Evolutionary conservation across 1,284 basidiomycete genomes (phyloP).

Genomic region (Jaminaea rosea): DNA sequence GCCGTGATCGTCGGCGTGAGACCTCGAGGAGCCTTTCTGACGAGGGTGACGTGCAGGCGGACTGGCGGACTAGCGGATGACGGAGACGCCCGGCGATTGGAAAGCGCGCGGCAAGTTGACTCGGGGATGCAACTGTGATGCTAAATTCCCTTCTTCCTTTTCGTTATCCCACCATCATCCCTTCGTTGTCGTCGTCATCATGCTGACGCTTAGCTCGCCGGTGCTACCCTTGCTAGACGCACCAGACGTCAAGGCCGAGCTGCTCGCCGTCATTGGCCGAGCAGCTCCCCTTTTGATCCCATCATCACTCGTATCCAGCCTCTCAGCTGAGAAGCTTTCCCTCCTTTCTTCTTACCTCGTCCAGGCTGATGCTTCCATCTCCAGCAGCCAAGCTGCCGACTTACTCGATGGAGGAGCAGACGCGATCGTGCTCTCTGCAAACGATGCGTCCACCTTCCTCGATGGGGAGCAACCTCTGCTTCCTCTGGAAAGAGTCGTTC

Average conservation of each 20-base stretch:
- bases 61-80: too few relatives aligned
- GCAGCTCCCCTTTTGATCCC: not conserved
- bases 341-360: too few relatives aligned
- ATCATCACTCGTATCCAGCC: not conserved
- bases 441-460: constrained; percentile 1
- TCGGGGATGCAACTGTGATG: too few relatives aligned
- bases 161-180: not conserved
- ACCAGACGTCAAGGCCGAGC: not conserved
- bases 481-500: not conserved
- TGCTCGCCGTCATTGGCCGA: not conserved
- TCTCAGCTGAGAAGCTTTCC: too few relatives aligned
- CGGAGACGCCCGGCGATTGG: too few relatives aligned
- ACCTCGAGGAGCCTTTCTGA: too few relatives aligned
- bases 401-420: constrained; percentile 36
- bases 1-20: too few relatives aligned
- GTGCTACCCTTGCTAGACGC: not conserved
- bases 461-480: not conserved
- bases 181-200: not conserved
- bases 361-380: not conserved
- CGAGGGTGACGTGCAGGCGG: too few relatives aligned
- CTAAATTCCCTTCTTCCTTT: too few relatives aligned
- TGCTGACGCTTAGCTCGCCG: constrained; percentile 1
- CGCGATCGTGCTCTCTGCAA: constrained; percentile 27
- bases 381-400: constrained; percentile 9
- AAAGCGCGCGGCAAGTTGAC: too few relatives aligned